Evolutionary conservation across 345 rosid species (phyloP).

Genomic region (Citropsis articulata): DNA sequence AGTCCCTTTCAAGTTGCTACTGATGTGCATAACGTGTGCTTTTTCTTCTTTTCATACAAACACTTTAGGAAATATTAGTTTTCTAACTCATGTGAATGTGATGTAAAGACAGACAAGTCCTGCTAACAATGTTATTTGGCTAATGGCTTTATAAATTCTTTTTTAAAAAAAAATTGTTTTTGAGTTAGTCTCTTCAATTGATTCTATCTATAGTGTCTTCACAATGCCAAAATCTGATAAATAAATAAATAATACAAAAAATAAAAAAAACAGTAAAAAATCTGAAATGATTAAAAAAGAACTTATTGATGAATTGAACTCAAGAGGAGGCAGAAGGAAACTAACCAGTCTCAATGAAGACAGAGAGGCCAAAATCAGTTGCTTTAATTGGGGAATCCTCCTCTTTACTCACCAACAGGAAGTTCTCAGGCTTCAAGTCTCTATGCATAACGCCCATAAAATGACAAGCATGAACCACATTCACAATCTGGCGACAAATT

Average conservation of each 20-base stretch:
- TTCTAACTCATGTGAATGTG: background rate
- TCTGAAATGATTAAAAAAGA: background rate
- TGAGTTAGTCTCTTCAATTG: background rate
- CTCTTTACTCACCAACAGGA: constrained; percentile 57
- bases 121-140: background rate
- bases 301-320: background rate
- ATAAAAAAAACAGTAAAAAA: too few relatives aligned
- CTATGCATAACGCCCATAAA: constrained; percentile 95
- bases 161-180: too few relatives aligned
- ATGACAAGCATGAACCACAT: constrained; percentile 87
- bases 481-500: constrained; percentile 69
- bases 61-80: background rate
- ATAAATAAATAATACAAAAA: too few relatives aligned
- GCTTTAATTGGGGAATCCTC: constrained; percentile 64
- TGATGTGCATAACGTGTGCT: background rate
- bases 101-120: background rate
- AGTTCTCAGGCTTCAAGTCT: constrained; percentile 95
- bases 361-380: constrained; percentile 85
- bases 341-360: constrained; percentile 84
- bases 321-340: background rate
- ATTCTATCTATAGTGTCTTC: background rate
- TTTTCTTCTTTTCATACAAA: background rate
- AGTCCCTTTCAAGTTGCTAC: background rate
- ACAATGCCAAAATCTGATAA: background rate
- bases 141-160: background rate